Conservation (phyloP, 116 monocot genomes). For the Papilionanthe hybrid region DNA sequence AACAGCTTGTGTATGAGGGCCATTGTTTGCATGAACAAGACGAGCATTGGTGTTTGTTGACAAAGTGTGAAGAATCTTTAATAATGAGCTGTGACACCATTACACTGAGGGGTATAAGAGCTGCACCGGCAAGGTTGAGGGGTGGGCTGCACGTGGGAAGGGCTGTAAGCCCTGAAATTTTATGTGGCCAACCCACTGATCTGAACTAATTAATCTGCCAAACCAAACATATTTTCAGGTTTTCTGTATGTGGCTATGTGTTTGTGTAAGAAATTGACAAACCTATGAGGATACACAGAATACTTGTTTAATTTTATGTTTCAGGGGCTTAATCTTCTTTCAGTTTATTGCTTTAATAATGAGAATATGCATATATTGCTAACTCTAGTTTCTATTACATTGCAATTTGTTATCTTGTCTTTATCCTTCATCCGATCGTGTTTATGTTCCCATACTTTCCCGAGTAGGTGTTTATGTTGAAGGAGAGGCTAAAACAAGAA, state of each 20-base stretch:
- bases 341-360: background rate
- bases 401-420: background rate
- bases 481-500: slow-evolving; percentile 64
- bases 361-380: background rate
- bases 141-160: background rate
- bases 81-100: background rate
- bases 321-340: background rate
- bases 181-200: no score
- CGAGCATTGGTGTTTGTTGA: background rate
- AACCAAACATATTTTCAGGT: no score
- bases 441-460: background rate
- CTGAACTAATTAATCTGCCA: no score
- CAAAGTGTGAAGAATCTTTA: background rate
- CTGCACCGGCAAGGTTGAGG: background rate
- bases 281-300: background rate
- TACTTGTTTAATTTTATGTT: background rate
- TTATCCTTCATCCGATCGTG: background rate
- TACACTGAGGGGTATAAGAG: background rate
- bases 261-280: no score
- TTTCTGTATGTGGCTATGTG: no score
- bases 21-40: background rate
- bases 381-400: slow-evolving; percentile 2
- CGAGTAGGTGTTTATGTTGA: slow-evolving; percentile 51
- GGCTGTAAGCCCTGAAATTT: background rate
- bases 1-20: background rate